A percentile compares a stretch with the other conserved stretches of the same genome.
Evolutionary conservation across 208 protist species (phyloP).

Genomic region (Leptomonas seymouri): DNA sequence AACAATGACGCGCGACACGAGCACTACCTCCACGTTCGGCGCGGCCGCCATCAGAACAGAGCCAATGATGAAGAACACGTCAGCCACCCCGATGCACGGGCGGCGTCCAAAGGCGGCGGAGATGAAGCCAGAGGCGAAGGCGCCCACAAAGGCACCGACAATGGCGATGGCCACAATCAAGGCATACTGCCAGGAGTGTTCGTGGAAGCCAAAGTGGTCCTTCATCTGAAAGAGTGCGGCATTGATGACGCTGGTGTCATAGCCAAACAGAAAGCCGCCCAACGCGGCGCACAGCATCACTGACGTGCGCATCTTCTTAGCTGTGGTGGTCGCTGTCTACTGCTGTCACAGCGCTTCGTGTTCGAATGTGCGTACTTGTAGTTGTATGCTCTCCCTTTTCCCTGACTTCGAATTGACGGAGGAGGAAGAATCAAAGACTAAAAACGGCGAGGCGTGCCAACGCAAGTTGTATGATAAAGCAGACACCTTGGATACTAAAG

Average conservation of each 20-base stretch:
- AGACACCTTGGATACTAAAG: no score
- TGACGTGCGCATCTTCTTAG: conserved; percentile 45
- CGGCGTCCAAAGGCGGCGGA: conserved; percentile 76
- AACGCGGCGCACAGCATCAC: conserved; percentile 88
- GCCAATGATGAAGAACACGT: conserved; percentile 83
- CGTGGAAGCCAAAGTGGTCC: conserved; percentile 82
- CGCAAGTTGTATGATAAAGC: no score
- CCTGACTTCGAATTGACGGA: background rate
- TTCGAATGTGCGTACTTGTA: no score
- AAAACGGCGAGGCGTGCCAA: background rate
- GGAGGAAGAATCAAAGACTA: conserved; percentile 2
- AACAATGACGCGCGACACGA: conserved; percentile 84
- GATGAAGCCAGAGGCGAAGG: conserved; percentile 74
- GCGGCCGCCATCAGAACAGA: conserved; percentile 80
- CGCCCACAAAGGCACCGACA: conserved; percentile 83
- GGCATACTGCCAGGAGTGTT: conserved; percentile 77
- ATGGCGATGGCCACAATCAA: conserved; percentile 91
- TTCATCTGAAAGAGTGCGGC: conserved; percentile 93
- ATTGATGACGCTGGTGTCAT: conserved; percentile 93
- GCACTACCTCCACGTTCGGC: conserved; percentile 60
- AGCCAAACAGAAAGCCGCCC: conserved; percentile 93
- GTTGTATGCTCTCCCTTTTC: background rate
- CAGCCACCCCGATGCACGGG: conserved; percentile 68
- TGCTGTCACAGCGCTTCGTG: no score
- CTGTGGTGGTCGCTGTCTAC: no score